phyloP scores from a whole-genome alignment of 192 early-diverging fungal genomes.

The Phlyctochytrium planicorne region DNA sequence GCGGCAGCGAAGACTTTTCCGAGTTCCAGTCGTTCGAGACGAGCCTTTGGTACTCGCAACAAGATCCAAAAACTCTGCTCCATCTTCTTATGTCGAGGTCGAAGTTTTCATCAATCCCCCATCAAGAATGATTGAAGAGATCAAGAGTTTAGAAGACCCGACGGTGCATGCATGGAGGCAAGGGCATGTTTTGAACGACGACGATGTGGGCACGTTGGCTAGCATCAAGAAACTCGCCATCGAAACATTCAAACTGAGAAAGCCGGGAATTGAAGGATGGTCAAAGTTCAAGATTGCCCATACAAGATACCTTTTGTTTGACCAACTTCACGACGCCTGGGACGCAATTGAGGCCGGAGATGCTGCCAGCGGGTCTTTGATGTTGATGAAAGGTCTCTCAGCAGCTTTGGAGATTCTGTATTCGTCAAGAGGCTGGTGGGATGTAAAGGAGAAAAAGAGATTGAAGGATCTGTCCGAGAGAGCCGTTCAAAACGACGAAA shows the following conservation, averaged over 20 bases:
- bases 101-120: slow-evolving; percentile 28
- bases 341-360: slow-evolving; percentile 30
- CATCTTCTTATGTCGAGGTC: slow-evolving; percentile 3
- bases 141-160: slow-evolving; percentile 10
- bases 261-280: slow-evolving; percentile 15
- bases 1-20: slow-evolving; percentile 30
- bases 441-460: slow-evolving; percentile 19
- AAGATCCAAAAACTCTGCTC: neutral
- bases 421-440: slow-evolving; percentile 25
- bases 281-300: slow-evolving; percentile 4
- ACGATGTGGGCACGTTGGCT: neutral
- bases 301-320: slow-evolving; percentile 15
- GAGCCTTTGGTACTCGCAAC: neutral
- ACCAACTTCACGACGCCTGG: slow-evolving; percentile 26
- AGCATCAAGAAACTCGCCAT: slow-evolving; percentile 6
- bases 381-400: slow-evolving; percentile 19
- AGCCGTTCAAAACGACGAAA: neutral
- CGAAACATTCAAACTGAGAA: slow-evolving; percentile 4
- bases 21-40: neutral
- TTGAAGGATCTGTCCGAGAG: slow-evolving; percentile 18
- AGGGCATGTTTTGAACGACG: slow-evolving; percentile 22
- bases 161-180: slow-evolving; percentile 24
- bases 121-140: slow-evolving; percentile 18
- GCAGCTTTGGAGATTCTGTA: slow-evolving; percentile 20
- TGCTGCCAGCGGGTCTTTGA: slow-evolving; percentile 25